A percentile compares a stretch with the other conserved stretches of the same genome.
Conservation (phyloP, 257 asterid species). For the Rubia yunnanensis region DNA sequence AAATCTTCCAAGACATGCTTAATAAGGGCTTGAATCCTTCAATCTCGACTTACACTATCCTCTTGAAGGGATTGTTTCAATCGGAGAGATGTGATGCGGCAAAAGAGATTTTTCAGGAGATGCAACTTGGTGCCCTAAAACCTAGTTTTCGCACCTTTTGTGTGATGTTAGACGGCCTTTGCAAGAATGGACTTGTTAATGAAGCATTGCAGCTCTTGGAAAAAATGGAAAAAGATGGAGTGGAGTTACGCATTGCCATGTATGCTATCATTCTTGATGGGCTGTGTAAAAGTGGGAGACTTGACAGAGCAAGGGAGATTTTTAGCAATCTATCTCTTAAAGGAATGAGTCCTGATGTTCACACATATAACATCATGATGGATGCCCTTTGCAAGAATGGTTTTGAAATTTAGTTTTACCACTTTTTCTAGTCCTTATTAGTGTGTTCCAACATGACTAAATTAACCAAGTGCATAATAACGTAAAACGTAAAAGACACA, state of each 20-base stretch:
- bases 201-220: constrained; percentile 6
- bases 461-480: too few relatives aligned
- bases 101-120: background rate
- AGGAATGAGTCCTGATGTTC: too few relatives aligned
- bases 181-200: constrained; percentile 10
- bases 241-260: background rate
- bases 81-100: constrained; percentile 6
- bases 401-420: too few relatives aligned
- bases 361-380: too few relatives aligned
- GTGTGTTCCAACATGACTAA: too few relatives aligned
- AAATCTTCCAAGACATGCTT: too few relatives aligned
- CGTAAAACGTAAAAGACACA: too few relatives aligned
- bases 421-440: too few relatives aligned
- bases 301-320: too few relatives aligned
- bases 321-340: too few relatives aligned
- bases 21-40: constrained; percentile 14
- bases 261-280: background rate
- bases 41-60: constrained; percentile 11
- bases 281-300: too few relatives aligned
- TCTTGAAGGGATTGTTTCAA: constrained; percentile 22
- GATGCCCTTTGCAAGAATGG: too few relatives aligned
- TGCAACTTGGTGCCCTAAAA: constrained; percentile 3
- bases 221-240: constrained; percentile 3
- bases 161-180: background rate
- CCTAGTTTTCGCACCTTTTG: constrained; percentile 17